Base-by-base conservation (phyloP, 345 rosid genomes). In the Corchorus capsularis region DNA sequence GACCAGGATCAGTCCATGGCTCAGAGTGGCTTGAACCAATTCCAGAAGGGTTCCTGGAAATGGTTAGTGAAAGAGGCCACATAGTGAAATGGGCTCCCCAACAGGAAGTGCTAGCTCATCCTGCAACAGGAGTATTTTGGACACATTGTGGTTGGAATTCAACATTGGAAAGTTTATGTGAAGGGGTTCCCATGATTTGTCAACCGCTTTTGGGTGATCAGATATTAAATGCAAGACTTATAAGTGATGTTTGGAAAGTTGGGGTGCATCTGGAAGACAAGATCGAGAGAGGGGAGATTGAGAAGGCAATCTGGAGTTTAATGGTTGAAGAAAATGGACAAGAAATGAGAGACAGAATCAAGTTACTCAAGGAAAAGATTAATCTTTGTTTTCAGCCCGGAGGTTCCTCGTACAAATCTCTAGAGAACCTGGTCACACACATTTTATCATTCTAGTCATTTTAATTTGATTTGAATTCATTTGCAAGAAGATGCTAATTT, bases 111-210 rank as follows among this genome's bases (percentile, higher is more conserved):
- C 80, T 94, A 46, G 84, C 80, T 0, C 96, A 94, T 65, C 81
- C 75, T 4, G 79, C 96, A 4, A 71, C 77, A 15, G 96, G 90
- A 13, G 91, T 73, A 1, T 91, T 94, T 65, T 83, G 93, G 87
- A 92, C 93, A 0, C 97, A 89, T 57, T 62, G 79, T 46, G 96
- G 94, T 5, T 92, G 93, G 96, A 94, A 94, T 77, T 92, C 94
- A 1, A 83, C 87, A 3, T 17, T 87, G 76, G 97, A 94, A 71
- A 86, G 89, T 66, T 74, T 92, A 71, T 82, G 84, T 32, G 27
- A 87, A 64, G 89, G 91, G 22, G 90, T 87, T n/a, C 94, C 96
- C 1, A 85, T 92, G 97, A 87, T 92, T 56, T 94, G 95, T 16
- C 84, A 86, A 39, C 91, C 97, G 0, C 73, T 81, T 71, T 90